phyloP scores from a whole-genome alignment of 202 grass and related monocot species.

The Bolboschoenoplectus hybrid region DNA sequence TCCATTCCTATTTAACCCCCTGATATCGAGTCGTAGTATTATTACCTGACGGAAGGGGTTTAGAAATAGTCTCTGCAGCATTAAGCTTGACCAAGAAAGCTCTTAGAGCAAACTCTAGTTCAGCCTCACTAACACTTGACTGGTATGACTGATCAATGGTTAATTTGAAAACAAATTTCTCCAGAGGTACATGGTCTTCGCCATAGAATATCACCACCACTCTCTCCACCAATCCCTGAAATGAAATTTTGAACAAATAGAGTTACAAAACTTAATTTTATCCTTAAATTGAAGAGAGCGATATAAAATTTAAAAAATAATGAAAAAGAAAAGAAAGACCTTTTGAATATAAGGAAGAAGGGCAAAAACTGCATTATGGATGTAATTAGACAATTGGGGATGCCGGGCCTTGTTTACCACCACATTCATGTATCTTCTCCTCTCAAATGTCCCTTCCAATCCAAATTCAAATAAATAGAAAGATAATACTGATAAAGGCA shows the following conservation, averaged over 20 bases:
- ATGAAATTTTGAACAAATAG: slow-evolving; percentile 9
- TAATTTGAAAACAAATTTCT: slow-evolving; percentile 95
- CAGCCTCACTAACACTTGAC: slow-evolving; percentile 62
- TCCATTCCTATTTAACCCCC: neutral
- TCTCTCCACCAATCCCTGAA: slow-evolving; percentile 76
- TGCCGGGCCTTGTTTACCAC: slow-evolving; percentile 89
- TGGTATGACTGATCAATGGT: slow-evolving; percentile 62
- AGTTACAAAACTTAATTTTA: neutral
- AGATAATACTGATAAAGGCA: slow-evolving; percentile 21
- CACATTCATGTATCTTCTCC: slow-evolving; percentile 98
- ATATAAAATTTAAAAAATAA: neutral
- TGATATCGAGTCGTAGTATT: neutral
- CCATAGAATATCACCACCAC: slow-evolving; percentile 80
- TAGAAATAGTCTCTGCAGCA: slow-evolving; percentile 59
- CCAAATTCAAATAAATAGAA: slow-evolving; percentile 42
- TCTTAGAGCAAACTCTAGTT: slow-evolving; percentile 77
- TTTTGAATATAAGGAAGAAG: slow-evolving; percentile 84
- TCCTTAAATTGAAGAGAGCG: neutral
- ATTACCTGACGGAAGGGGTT: slow-evolving; percentile 60
- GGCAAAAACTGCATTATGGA: slow-evolving; percentile 61
- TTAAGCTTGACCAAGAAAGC: slow-evolving; percentile 90
- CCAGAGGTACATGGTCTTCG: slow-evolving; percentile 60
- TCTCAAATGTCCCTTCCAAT: slow-evolving; percentile 82
- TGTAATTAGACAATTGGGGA: slow-evolving; percentile 67
- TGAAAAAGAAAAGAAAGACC: slow-evolving; percentile 41